Percentiles rank a stretch among this genome's conserved stretches.
Evolutionary conservation across 1,139 yeast genomes (phyloP).

Genomic region (Magnusiomyces suaveolens): DNA sequence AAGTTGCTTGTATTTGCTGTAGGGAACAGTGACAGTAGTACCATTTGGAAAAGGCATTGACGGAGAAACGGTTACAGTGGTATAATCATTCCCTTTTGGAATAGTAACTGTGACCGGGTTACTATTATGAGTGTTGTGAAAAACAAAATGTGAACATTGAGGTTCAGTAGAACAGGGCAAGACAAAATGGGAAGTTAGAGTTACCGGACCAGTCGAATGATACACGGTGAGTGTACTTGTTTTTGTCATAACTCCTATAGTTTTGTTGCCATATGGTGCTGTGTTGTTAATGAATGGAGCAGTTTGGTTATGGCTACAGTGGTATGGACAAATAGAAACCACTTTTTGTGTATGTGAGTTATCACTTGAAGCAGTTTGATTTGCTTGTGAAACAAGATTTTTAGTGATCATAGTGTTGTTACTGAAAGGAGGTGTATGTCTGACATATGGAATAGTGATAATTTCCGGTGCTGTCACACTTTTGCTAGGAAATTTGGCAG

Average conservation of each 20-base stretch:
- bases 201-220: not conserved
- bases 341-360: too few relatives aligned
- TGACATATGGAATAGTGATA: not conserved
- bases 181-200: not conserved
- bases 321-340: not conserved
- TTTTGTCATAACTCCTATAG: not conserved
- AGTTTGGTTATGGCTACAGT: not conserved
- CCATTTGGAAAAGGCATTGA: not conserved
- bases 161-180: slow-evolving; percentile 1
- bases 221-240: not conserved
- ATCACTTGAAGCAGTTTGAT: not conserved
- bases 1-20: not conserved
- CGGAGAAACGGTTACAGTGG: not conserved
- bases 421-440: not conserved
- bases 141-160: not conserved
- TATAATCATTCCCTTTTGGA: not conserved
- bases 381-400: not conserved
- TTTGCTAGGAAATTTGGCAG: too few relatives aligned
- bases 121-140: not conserved
- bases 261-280: not conserved
- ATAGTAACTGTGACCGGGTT: not conserved
- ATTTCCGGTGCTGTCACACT: not conserved
- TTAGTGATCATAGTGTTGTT: not conserved
- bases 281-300: too few relatives aligned
- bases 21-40: not conserved